Conservation (phyloP, 1,284 basidiomycete species). For the Microbotryum silenes-acaulis region DNA sequence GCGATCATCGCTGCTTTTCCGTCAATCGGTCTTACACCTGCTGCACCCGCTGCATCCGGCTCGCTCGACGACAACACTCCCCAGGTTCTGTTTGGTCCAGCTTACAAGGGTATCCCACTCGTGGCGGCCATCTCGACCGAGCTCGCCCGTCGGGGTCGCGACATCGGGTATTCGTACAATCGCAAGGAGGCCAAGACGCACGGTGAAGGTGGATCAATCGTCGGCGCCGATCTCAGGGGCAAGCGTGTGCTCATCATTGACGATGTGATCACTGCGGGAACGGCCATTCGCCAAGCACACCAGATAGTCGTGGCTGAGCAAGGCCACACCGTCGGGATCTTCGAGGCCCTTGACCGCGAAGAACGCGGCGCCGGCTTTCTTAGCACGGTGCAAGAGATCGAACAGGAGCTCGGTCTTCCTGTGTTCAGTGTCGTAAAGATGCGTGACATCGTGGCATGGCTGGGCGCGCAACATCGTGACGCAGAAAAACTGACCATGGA, state of each 20-base stretch:
- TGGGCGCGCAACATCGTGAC: slow-evolving; percentile 58
- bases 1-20: slow-evolving; percentile 52
- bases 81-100: slow-evolving; percentile 90
- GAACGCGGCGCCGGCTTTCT: slow-evolving; percentile 61
- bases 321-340: slow-evolving; percentile 75
- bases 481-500: slow-evolving; percentile 64
- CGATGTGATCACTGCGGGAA: slow-evolving; percentile 95
- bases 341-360: slow-evolving; percentile 82
- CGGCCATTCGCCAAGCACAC: slow-evolving; percentile 76
- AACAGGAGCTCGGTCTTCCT: slow-evolving; percentile 59
- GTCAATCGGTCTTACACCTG: slow-evolving; percentile 25
- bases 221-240: slow-evolving; percentile 73
- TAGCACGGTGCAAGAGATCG: slow-evolving; percentile 79
- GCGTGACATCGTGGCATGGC: slow-evolving; percentile 75
- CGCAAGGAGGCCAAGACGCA: slow-evolving; percentile 94
- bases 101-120: slow-evolving; percentile 96
- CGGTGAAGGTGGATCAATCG: slow-evolving; percentile 90
- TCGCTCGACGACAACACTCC: slow-evolving; percentile 47
- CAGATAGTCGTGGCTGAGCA: slow-evolving; percentile 55
- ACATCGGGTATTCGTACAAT: slow-evolving; percentile 82
- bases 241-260: slow-evolving; percentile 80
- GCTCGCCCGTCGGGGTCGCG: slow-evolving; percentile 52
- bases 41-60: slow-evolving; percentile 36
- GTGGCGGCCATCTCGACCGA: slow-evolving; percentile 79
- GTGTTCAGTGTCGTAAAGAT: slow-evolving; percentile 71